These are phyloP conservation scores for Diplotaxis tenuifolia DNA, from an alignment of 345 rosid species.

Conservation along the genomic window DNA sequence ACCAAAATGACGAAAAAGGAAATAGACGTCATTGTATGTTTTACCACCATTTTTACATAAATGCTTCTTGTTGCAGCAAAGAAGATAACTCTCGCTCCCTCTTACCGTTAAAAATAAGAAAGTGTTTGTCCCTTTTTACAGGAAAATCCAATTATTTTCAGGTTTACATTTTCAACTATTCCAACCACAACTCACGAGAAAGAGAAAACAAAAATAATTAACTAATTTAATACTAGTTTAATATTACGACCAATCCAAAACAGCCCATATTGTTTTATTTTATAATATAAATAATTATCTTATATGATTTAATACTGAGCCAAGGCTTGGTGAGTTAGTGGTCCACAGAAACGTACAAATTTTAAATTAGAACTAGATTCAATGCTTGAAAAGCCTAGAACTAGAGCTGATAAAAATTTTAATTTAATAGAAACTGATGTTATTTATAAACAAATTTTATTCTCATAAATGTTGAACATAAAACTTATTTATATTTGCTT, in stretches of 20 bases:
- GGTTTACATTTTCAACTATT: not conserved
- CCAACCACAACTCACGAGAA: not conserved
- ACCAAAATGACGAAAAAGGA: constrained; percentile 1
- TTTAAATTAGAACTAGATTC: not conserved
- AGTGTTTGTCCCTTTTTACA: not conserved
- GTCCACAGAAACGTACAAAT: not conserved
- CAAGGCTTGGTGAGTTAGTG: too few species aligned
- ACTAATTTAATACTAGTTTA: not conserved
- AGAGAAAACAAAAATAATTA: not conserved
- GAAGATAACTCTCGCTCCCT: constrained; percentile 9
- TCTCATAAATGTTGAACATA: not conserved
- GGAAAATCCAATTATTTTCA: not conserved
- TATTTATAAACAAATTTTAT: too few species aligned
- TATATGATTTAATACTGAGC: not conserved
- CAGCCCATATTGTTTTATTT: not conserved
- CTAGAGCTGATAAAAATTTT: too few species aligned
- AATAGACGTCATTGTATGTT: not conserved
- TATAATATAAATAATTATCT: not conserved
- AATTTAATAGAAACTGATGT: not conserved
- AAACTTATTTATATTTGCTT: not conserved
- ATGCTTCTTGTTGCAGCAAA: constrained; percentile 18
- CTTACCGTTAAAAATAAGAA: not conserved
- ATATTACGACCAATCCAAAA: not conserved
- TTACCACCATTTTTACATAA: constrained; percentile 17
- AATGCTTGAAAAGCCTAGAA: not conserved